phyloP scores from a whole-genome alignment of 2,329 filamentous ascomycete species.

The Cryphonectria nitschkei region DNA sequence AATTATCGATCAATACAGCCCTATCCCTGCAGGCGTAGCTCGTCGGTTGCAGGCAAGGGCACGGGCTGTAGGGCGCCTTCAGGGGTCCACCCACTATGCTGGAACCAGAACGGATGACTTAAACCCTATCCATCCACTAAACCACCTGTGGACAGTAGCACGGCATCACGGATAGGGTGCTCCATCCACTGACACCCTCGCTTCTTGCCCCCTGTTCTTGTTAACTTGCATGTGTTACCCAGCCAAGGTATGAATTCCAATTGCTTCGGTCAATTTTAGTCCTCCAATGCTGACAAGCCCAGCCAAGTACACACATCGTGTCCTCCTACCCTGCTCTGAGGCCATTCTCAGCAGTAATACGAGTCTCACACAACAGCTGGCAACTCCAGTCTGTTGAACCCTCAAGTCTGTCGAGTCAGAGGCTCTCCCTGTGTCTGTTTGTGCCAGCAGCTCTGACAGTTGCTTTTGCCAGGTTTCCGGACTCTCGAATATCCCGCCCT shows the following conservation, averaged over 20 bases:
- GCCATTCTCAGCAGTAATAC: conserved; percentile 9
- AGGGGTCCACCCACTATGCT: conserved; percentile 9
- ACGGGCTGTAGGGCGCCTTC: not conserved
- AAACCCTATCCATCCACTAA: not conserved
- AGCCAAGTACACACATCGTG: conserved; percentile 18
- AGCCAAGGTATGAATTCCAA: conserved; percentile 9
- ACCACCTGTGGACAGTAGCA: not conserved
- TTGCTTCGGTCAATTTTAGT: conserved; percentile 17
- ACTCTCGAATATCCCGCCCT: conserved; percentile 1
- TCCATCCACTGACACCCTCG: conserved; percentile 17
- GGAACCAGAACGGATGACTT: not conserved
- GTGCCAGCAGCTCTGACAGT: not conserved
- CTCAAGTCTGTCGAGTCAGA: not conserved
- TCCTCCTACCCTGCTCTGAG: conserved; percentile 4
- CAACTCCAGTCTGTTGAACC: not conserved
- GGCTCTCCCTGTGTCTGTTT: not conserved
- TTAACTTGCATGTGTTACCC: conserved; percentile 20
- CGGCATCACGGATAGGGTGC: not conserved
- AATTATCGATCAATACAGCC: not conserved
- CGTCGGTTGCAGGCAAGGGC: not conserved
- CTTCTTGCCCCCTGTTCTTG: conserved; percentile 16
- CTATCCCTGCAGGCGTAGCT: conserved; percentile 5
- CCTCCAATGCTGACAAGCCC: conserved; percentile 13
- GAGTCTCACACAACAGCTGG: not conserved
- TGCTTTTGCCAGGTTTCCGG: not conserved